Conservation (phyloP, 768 basidiomycete species). For the Tylopilus rubrobrunneus region DNA sequence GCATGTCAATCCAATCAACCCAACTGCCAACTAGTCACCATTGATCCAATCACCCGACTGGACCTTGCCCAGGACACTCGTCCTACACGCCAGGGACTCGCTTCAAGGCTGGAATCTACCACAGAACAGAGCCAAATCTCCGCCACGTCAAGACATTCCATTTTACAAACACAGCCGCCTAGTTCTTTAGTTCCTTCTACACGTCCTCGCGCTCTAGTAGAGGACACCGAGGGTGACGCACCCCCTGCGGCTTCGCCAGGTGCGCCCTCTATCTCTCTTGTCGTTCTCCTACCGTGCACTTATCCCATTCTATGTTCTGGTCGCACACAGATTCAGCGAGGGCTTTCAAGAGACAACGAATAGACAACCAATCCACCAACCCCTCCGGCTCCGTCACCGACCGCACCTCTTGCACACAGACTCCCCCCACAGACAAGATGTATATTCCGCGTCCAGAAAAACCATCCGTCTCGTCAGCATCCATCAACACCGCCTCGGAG, state of each 20-base stretch:
- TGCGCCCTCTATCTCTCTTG: constrained; percentile 7
- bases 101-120: constrained; percentile 47
- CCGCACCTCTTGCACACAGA: constrained; percentile 22
- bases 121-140: constrained; percentile 28
- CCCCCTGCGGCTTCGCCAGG: constrained; percentile 23
- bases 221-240: constrained; percentile 42
- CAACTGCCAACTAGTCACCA: constrained; percentile 40
- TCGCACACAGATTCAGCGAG: constrained; percentile 43
- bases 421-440: constrained; percentile 42
- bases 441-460: constrained; percentile 50
- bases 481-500: constrained; percentile 39
- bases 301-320: neutral
- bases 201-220: constrained; percentile 59
- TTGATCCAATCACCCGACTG: constrained; percentile 64
- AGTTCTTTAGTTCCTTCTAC: constrained; percentile 60
- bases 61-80: constrained; percentile 52
- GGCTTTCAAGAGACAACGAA: constrained; percentile 71
- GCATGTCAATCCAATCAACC: constrained; percentile 23
- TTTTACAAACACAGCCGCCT: constrained; percentile 23
- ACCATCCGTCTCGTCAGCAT: constrained; percentile 40
- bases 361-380: constrained; percentile 38
- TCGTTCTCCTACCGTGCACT: neutral
- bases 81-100: constrained; percentile 39
- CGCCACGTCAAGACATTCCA: constrained; percentile 24
- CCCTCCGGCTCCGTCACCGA: constrained; percentile 28